Conservation (phyloP, 208 protist species). For the Naegleria gruberi region DNA sequence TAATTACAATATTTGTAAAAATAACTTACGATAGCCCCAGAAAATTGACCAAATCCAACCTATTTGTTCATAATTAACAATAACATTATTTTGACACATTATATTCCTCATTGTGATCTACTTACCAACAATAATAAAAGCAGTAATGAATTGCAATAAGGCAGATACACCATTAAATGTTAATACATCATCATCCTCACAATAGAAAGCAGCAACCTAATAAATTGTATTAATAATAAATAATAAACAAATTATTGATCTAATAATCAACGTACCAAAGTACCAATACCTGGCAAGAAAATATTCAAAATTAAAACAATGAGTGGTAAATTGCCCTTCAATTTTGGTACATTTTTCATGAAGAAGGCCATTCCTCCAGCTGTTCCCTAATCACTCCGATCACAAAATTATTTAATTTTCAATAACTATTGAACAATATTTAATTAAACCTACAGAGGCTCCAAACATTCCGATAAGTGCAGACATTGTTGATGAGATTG, state of each 20-base stretch:
- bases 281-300: slow-evolving; percentile 18
- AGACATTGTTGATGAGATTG: no score
- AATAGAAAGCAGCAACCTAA: not conserved
- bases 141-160: not conserved
- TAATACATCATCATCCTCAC: not conserved
- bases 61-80: no score
- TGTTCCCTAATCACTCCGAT: no score
- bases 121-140: not conserved
- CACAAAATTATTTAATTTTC: no score
- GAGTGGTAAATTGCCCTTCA: not conserved
- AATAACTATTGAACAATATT: no score
- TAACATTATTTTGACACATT: no score
- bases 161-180: not conserved
- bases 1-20: no score
- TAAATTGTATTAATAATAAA: no score
- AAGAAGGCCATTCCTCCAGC: no score
- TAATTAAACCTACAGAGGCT: no score
- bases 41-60: not conserved
- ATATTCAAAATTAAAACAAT: slow-evolving; percentile 1
- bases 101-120: not conserved
- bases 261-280: not conserved
- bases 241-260: no score
- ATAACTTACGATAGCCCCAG: not conserved
- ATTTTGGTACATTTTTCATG: slow-evolving; percentile 3
- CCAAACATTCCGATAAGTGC: no score